Conservation (phyloP, 306 rosid genomes). For the Datisca glomerata region DNA sequence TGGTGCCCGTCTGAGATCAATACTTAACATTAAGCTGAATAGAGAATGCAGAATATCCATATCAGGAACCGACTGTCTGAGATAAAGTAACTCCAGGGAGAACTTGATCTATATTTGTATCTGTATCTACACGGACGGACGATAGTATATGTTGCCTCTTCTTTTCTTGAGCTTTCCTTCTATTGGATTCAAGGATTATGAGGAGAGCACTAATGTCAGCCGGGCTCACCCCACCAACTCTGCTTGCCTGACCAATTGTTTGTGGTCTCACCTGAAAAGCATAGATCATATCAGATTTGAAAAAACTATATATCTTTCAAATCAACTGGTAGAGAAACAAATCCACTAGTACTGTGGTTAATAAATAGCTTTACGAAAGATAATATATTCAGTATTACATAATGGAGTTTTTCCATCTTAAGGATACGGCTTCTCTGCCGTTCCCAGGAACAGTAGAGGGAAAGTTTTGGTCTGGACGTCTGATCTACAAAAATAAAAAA, state of each 20-base stretch:
- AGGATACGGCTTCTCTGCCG: too few relatives aligned
- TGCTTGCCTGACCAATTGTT: slow-evolving; percentile 89
- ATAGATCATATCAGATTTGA: too few relatives aligned
- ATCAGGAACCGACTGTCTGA: too few relatives aligned
- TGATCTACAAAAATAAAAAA: too few relatives aligned
- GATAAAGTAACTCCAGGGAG: too few relatives aligned
- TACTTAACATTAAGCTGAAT: too few relatives aligned
- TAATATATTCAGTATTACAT: neutral
- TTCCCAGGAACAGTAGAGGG: too few relatives aligned
- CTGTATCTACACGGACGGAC: slow-evolving; percentile 26
- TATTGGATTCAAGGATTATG: slow-evolving; percentile 62
- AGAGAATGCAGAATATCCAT: too few relatives aligned
- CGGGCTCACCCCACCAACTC: slow-evolving; percentile 98
- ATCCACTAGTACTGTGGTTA: neutral
- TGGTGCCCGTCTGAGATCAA: too few relatives aligned
- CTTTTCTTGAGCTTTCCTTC: slow-evolving; percentile 59
- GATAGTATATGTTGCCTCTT: slow-evolving; percentile 41
- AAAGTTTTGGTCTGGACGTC: too few relatives aligned
- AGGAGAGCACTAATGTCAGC: slow-evolving; percentile 91
- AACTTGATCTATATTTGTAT: too few relatives aligned
- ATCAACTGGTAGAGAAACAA: neutral
- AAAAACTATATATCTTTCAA: neutral
- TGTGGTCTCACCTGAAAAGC: slow-evolving; percentile 58
- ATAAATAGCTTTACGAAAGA: neutral
- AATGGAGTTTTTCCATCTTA: too few relatives aligned